These are phyloP conservation scores for Rhizopogon sp. DNA, from an alignment of 768 basidiomycete species.

Conservation along the genomic window DNA sequence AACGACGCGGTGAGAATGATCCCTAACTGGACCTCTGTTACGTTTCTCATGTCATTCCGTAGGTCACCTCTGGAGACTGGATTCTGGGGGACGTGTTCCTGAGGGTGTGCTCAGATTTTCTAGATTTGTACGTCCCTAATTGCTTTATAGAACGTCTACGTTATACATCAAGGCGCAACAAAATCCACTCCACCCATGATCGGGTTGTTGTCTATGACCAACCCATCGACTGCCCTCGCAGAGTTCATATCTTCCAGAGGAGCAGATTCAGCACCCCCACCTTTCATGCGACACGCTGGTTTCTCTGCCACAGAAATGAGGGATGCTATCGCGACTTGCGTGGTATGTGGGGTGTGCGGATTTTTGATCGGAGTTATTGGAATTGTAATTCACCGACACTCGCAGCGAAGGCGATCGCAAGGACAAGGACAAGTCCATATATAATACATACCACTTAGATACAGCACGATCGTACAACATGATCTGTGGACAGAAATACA, in stretches of 20 bases:
- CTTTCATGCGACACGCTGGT: constrained; percentile 6
- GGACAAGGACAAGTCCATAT: not conserved
- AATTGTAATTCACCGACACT: constrained; percentile 9
- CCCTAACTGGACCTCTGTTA: not conserved
- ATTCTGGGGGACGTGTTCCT: constrained; percentile 56
- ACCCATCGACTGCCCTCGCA: constrained; percentile 28
- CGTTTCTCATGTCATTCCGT: constrained; percentile 3
- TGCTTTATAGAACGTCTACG: constrained; percentile 46
- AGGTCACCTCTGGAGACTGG: constrained; percentile 58
- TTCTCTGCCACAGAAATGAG: constrained; percentile 10
- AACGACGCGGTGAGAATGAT: constrained; percentile 38
- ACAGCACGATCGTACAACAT: not conserved
- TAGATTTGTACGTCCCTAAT: constrained; percentile 5
- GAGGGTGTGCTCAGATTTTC: constrained; percentile 30
- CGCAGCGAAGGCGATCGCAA: constrained; percentile 5
- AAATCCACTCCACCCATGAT: constrained; percentile 35
- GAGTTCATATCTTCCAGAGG: constrained; percentile 41
- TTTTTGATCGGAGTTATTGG: constrained; percentile 31
- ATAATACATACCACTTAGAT: not conserved
- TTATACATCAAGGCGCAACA: constrained; percentile 40
- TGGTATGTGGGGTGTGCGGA: constrained; percentile 27
- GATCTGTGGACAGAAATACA: not conserved
- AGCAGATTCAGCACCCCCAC: constrained; percentile 29
- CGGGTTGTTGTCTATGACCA: constrained; percentile 42
- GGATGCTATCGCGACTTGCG: constrained; percentile 13